phyloP scores from a whole-genome alignment of 2,329 filamentous ascomycete genomes.

The Colletotrichum costaricense region DNA sequence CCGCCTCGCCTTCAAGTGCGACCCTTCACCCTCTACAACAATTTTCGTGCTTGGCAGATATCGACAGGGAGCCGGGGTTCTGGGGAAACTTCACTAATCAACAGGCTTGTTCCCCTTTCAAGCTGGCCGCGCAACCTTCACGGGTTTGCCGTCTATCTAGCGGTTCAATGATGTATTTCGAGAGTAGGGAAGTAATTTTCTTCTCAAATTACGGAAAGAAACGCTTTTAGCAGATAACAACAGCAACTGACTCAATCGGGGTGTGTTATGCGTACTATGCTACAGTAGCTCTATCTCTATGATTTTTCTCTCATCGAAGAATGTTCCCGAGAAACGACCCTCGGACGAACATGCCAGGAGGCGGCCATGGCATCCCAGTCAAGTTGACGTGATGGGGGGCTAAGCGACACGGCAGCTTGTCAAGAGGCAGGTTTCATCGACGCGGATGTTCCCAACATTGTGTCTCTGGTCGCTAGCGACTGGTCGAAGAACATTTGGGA shows the following conservation, averaged over 20 bases:
- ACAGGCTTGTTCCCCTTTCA: constrained; percentile 5
- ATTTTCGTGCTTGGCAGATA: constrained; percentile 9
- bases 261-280: not conserved
- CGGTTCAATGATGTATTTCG: not conserved
- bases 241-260: not conserved
- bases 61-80: constrained; percentile 12
- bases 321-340: not conserved
- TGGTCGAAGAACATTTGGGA: not conserved
- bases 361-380: constrained; percentile 4
- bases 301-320: not conserved
- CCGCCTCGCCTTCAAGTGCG: not conserved
- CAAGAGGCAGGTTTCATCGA: constrained; percentile 14
- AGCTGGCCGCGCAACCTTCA: constrained; percentile 11
- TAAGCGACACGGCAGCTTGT: constrained; percentile 6
- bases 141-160: not conserved
- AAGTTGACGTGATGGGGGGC: not conserved
- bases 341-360: constrained; percentile 10
- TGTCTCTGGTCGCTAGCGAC: not conserved
- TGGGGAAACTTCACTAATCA: not conserved
- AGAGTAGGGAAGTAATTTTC: not conserved
- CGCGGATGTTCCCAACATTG: not conserved
- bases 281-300: not conserved
- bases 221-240: not conserved
- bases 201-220: not conserved
- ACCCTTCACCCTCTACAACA: constrained; percentile 4